Evolutionary conservation across 75 land plant genomes (phyloP), one percentile per base, ranked within the genome.

Genomic region (Gnetum montanum): DNA sequence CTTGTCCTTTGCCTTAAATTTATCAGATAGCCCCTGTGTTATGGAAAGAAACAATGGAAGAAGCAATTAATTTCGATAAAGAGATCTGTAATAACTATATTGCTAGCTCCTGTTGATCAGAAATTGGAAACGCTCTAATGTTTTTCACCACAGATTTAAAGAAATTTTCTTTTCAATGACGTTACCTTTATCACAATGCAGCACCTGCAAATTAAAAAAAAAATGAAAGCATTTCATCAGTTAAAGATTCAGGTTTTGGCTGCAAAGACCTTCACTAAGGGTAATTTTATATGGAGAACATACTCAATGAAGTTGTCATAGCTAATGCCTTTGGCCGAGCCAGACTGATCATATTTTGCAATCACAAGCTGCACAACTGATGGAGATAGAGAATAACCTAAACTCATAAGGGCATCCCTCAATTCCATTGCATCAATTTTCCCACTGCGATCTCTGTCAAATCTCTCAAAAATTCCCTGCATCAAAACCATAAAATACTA

Each of bases 261-360:
- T n/a, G n/a, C n/a, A n/a, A n/a, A n/a, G n/a, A n/a, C n/a, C n/a
- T n/a, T n/a, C 8, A 46, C 24, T 19, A 46, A 19, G 8, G 7
- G 8, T 7, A 5, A 8, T 18, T 18, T 45, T 3, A 3, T 19
- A 3, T 0, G 2, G 20, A 54, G 54, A 44, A 61, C 97, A 35
- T 88, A 90, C 96, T 90, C 98, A 10, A 94, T 71, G 68, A 94
- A 94, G 62, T 83, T 82, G 46, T 85, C 96, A 65, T 82, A 89
- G 54, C 83, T 85, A 33, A 94, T 77, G 41, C 77, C 90, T 47
- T 52, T 79, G 54, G 23, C 75, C 36, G 66, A 68, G 44, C 82
- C 82, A 24, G 72, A 62, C 38, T 69, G 76, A 23, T 94, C 98
- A 60, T 77, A 94, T 67, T 89, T 94, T 35, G 83, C 65, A 3